Percentiles rank a stretch among this genome's conserved stretches.
Conservation (phyloP, 441 rosid species). For the Manihot esculenta region DNA sequence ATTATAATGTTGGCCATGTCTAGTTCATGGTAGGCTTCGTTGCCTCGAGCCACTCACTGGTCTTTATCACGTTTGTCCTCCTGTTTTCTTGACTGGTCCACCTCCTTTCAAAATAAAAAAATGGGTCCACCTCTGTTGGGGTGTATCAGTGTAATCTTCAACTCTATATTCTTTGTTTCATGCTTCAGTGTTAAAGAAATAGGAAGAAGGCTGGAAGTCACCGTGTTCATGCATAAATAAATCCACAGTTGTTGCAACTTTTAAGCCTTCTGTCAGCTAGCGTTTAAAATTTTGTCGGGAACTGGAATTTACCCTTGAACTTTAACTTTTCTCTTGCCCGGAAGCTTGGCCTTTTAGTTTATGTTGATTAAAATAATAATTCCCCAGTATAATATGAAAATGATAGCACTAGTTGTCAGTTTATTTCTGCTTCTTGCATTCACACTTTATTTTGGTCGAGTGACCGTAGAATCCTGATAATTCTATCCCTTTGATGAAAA, state of each 20-base stretch:
- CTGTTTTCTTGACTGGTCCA: conserved; percentile 56
- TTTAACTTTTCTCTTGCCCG: conserved; percentile 24
- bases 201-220: conserved; percentile 33
- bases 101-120: conserved; percentile 37
- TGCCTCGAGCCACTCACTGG: conserved; percentile 58
- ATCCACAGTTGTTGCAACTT: conserved; percentile 30
- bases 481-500: not conserved
- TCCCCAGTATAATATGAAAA: conserved; percentile 1
- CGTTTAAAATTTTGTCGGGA: conserved; percentile 27
- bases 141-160: conserved; percentile 22
- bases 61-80: conserved; percentile 13
- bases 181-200: conserved; percentile 24
- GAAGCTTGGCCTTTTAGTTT: conserved; percentile 26
- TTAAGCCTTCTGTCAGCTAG: conserved; percentile 35
- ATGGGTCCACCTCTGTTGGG: no score
- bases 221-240: conserved; percentile 29
- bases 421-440: conserved; percentile 9
- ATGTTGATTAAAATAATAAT: conserved; percentile 30
- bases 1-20: conserved; percentile 22
- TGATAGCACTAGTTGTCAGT: not conserved
- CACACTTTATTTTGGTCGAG: not conserved
- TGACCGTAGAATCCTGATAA: not conserved
- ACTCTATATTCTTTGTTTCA: conserved; percentile 22
- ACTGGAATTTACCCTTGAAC: conserved; percentile 28
- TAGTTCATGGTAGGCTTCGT: conserved; percentile 21